Evolutionary conservation across 2,329 filamentous ascomycete species (phyloP).

Genomic region (Lachnellula subtilissima): DNA sequence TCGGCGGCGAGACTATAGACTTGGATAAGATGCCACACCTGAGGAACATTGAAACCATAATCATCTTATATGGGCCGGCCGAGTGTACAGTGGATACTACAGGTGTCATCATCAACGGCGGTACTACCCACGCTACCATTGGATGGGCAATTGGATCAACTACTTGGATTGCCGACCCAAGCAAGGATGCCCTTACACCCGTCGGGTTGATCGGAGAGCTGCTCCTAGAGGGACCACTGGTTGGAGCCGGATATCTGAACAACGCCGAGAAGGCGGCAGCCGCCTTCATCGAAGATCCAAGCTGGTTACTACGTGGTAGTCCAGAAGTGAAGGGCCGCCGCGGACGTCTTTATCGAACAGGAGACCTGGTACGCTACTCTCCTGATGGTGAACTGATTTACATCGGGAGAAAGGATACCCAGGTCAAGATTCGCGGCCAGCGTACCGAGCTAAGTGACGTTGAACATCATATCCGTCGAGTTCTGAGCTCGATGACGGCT

Average conservation of each 20-base stretch:
- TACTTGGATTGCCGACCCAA: slow-evolving; percentile 34
- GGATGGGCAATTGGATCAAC: slow-evolving; percentile 10
- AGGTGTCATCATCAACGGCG: neutral
- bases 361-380: slow-evolving; percentile 52
- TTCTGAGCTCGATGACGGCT: slow-evolving; percentile 16
- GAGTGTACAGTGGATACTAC: slow-evolving; percentile 17
- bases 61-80: slow-evolving; percentile 39
- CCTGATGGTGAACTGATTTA: slow-evolving; percentile 47
- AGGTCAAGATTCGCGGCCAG: slow-evolving; percentile 62
- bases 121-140: slow-evolving; percentile 6
- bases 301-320: slow-evolving; percentile 44
- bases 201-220: slow-evolving; percentile 21
- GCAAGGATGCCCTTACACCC: slow-evolving; percentile 10
- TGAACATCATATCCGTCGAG: slow-evolving; percentile 35
- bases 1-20: too few species aligned
- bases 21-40: too few species aligned
- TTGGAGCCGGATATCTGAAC: slow-evolving; percentile 56
- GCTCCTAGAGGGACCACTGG: slow-evolving; percentile 43
- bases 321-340: slow-evolving; percentile 32
- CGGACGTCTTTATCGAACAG: slow-evolving; percentile 53
- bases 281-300: slow-evolving; percentile 52
- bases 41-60: slow-evolving; percentile 13
- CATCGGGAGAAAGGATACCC: slow-evolving; percentile 59
- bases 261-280: slow-evolving; percentile 50
- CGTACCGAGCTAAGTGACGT: slow-evolving; percentile 54